phyloP scores from a whole-genome alignment of 2,329 filamentous ascomycete genomes.

The Alternaria ethzedia region DNA sequence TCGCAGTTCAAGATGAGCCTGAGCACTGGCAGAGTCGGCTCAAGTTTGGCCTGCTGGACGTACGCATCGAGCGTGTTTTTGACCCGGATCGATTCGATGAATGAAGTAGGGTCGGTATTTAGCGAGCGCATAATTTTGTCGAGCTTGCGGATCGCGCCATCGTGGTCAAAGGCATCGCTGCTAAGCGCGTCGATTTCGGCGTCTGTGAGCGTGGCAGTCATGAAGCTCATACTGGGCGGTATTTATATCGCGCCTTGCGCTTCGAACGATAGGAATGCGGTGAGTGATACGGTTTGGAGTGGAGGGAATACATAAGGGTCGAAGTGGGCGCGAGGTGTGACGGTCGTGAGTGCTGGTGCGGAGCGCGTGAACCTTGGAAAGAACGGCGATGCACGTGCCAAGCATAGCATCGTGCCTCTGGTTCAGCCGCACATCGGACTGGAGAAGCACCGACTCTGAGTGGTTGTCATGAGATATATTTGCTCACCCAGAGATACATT shows the following conservation, averaged over 20 bases:
- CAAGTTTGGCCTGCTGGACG: slow-evolving; percentile 22
- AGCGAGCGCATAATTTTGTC: slow-evolving; percentile 4
- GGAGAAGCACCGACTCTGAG: not conserved
- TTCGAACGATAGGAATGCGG: slow-evolving; percentile 17
- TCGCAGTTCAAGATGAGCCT: slow-evolving; percentile 45
- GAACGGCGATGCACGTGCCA: slow-evolving; percentile 14
- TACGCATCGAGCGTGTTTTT: slow-evolving; percentile 43
- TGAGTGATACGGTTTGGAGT: slow-evolving; percentile 9
- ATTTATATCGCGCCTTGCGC: slow-evolving; percentile 25
- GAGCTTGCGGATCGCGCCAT: slow-evolving; percentile 19
- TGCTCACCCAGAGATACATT: not conserved
- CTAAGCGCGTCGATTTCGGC: slow-evolving; percentile 33
- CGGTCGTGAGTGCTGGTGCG: slow-evolving; percentile 17
- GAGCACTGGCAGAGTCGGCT: slow-evolving; percentile 31
- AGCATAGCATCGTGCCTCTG: slow-evolving; percentile 4
- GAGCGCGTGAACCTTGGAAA: slow-evolving; percentile 20
- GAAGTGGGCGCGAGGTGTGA: slow-evolving; percentile 20
- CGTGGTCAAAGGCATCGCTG: slow-evolving; percentile 19
- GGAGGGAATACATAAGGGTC: slow-evolving; percentile 26
- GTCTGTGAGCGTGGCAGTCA: slow-evolving; percentile 28
- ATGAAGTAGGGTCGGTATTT: not conserved
- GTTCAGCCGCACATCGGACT: not conserved
- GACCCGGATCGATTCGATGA: slow-evolving; percentile 26
- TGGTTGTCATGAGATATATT: not conserved
- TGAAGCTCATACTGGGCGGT: slow-evolving; percentile 33